Evolutionary conservation across 2,329 filamentous ascomycete species (phyloP).

Genomic region (Annulohypoxylon truncatum): DNA sequence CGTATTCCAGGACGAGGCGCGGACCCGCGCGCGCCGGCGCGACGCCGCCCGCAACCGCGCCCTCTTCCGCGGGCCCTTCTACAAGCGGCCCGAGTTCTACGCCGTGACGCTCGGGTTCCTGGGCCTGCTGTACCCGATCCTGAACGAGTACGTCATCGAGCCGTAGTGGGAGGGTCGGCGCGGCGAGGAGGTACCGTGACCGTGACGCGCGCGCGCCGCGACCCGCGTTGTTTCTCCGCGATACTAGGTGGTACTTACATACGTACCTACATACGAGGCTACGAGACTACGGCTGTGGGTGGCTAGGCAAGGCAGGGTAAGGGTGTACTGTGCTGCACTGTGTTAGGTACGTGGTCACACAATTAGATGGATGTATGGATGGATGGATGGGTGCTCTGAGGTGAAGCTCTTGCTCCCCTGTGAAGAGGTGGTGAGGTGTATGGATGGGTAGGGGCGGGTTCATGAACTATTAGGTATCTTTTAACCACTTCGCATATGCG

Average conservation of each 20-base stretch:
- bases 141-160: slow-evolving; percentile 33
- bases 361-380: neutral
- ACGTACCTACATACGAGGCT: too few relatives aligned
- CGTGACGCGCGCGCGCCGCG: too few relatives aligned
- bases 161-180: slow-evolving; percentile 2
- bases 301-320: too few relatives aligned
- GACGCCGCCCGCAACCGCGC: slow-evolving; percentile 34
- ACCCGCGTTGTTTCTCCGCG: too few relatives aligned
- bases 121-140: slow-evolving; percentile 30
- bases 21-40: slow-evolving; percentile 30
- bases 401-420: neutral
- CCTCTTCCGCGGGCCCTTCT: slow-evolving; percentile 28
- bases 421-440: neutral
- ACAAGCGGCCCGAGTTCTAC: slow-evolving; percentile 35
- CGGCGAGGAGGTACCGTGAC: neutral
- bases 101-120: slow-evolving; percentile 31
- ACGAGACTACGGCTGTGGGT: neutral
- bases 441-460: neutral
- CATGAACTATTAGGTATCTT: neutral
- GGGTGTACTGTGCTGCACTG: too few relatives aligned
- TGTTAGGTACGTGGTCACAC: too few relatives aligned
- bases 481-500: neutral
- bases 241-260: too few relatives aligned
- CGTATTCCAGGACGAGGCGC: slow-evolving; percentile 37
- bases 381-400: neutral